These are phyloP conservation scores for Herpetospermum pedunculosum DNA, from an alignment of 306 rosid species.

Conservation along the genomic window DNA sequence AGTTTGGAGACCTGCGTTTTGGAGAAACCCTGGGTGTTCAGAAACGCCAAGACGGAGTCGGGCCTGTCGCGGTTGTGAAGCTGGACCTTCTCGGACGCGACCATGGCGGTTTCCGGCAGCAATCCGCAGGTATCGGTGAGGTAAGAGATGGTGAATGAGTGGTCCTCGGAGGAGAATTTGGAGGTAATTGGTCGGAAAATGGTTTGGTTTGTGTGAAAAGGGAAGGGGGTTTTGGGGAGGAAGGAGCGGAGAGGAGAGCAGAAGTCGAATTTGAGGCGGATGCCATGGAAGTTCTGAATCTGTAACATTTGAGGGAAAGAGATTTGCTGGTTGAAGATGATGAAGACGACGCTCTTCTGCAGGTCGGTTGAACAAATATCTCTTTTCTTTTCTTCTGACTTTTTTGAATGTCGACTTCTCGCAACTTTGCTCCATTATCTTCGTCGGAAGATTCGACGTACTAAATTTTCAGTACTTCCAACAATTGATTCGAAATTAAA, in stretches of 20 bases:
- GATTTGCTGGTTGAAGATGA: background rate
- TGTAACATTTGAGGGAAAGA: background rate
- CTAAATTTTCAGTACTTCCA: no score
- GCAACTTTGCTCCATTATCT: no score
- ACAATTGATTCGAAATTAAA: no score
- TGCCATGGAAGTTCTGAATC: background rate
- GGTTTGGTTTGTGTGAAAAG: background rate
- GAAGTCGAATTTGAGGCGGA: background rate
- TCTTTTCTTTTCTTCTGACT: no score
- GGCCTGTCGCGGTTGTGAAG: conserved; percentile 10
- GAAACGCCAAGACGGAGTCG: conserved; percentile 15
- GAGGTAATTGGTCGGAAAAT: background rate
- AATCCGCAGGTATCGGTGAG: conserved; percentile 22
- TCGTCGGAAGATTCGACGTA: no score
- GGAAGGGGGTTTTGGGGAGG: background rate
- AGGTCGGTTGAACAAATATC: background rate
- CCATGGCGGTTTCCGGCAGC: conserved; percentile 12
- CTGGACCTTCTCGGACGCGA: conserved; percentile 10
- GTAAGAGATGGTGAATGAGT: conserved; percentile 12
- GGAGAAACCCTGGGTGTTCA: conserved; percentile 16
- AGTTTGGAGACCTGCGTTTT: conserved; percentile 13
- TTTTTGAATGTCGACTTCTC: no score
- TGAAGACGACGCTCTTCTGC: background rate
- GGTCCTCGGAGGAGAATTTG: background rate
- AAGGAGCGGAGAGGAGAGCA: background rate